These are phyloP conservation scores for Aureobasidium sp. DNA, from an alignment of 2,329 filamentous ascomycete species.

Conservation along the genomic window DNA sequence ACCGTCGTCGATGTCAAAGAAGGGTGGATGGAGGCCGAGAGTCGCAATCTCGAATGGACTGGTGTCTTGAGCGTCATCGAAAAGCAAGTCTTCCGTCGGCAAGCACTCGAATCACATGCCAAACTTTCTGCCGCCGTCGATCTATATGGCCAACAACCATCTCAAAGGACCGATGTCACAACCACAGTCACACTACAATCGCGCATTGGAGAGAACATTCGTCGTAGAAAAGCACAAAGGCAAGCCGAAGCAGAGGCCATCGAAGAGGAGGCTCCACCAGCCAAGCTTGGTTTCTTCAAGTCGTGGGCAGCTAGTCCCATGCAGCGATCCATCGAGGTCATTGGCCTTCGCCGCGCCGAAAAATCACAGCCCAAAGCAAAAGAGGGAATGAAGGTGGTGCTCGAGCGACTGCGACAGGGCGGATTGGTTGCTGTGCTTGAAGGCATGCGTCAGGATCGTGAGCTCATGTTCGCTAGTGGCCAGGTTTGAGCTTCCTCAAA, in stretches of 20 bases:
- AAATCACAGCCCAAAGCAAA: constrained; percentile 72
- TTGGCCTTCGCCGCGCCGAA: constrained; percentile 68
- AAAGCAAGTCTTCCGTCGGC: constrained; percentile 59
- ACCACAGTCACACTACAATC: constrained; percentile 69
- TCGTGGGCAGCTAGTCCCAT: constrained; percentile 63
- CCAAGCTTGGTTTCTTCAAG: constrained; percentile 49
- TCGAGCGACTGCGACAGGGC: constrained; percentile 60
- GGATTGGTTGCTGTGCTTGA: constrained; percentile 63
- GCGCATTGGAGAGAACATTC: constrained; percentile 60
- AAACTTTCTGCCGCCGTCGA: constrained; percentile 1
- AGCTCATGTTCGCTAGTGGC: constrained; percentile 18
- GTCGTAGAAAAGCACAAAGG: constrained; percentile 41
- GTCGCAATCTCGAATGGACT: constrained; percentile 72
- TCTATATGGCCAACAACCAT: constrained; percentile 6
- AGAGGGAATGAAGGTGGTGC: constrained; percentile 74
- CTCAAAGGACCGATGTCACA: constrained; percentile 54
- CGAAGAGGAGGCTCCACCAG: constrained; percentile 39
- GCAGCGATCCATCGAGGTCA: constrained; percentile 69
- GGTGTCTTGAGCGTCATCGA: constrained; percentile 73
- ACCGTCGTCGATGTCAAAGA: constrained; percentile 70
- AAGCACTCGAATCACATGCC: constrained; percentile 25
- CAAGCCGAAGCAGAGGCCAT: constrained; percentile 33
- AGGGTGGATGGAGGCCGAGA: constrained; percentile 77
- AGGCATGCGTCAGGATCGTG: constrained; percentile 55
- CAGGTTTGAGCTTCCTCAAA: neutral